phyloP scores from a whole-genome alignment of 805 yeast genomes.

The Cyberlindnera petersonii region DNA sequence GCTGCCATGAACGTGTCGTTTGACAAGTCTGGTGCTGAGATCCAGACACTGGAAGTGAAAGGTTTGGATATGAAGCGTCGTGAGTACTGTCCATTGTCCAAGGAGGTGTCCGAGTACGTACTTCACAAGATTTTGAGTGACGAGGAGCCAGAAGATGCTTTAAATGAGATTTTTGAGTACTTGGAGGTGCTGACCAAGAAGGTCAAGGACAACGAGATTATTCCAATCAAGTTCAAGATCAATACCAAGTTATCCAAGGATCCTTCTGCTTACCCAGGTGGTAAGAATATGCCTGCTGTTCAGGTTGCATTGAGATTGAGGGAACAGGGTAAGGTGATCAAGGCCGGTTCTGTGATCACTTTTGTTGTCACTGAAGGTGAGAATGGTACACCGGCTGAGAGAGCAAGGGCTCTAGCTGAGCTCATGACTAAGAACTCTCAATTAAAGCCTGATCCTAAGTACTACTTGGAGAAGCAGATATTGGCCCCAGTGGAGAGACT shows the following conservation, averaged over 20 bases:
- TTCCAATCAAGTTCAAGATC: conserved; percentile 68
- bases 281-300: conserved; percentile 81
- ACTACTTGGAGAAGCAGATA: conserved; percentile 83
- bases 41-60: conserved; percentile 73
- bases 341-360: conserved; percentile 87
- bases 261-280: conserved; percentile 78
- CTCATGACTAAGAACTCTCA: conserved; percentile 47
- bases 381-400: conserved; percentile 57
- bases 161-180: conserved; percentile 66
- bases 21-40: conserved; percentile 52
- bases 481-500: conserved; percentile 88
- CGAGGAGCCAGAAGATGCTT: conserved; percentile 70
- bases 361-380: conserved; percentile 67
- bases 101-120: conserved; percentile 76
- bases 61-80: conserved; percentile 97
- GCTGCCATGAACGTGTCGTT: conserved; percentile 76
- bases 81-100: conserved; percentile 90
- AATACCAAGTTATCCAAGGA: conserved; percentile 89
- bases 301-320: conserved; percentile 83
- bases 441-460: conserved; percentile 68
- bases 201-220: conserved; percentile 56
- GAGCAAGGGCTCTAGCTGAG: conserved; percentile 82
- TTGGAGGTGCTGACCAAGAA: conserved; percentile 56
- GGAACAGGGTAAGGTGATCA: conserved; percentile 79
- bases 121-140: conserved; percentile 69